A percentile compares a stretch with the other conserved stretches of the same genome.
Conservation (phyloP, 306 rosid genomes). For the Quercus dentata region DNA sequence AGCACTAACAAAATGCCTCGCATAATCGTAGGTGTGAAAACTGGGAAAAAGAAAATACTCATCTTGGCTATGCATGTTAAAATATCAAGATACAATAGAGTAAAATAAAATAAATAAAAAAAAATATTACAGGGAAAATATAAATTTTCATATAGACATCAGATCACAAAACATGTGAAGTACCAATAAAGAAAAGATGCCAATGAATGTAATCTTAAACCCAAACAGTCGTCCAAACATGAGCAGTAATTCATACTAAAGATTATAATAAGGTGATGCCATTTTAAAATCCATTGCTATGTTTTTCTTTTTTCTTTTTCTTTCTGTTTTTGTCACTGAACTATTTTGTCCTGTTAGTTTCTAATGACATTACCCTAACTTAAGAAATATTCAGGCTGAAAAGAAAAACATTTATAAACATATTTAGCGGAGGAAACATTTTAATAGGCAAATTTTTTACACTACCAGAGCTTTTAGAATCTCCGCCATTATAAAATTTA, state of each 20-base stretch:
- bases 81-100: not conserved
- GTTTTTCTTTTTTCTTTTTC: not conserved
- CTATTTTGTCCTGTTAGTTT: not conserved
- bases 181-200: not conserved
- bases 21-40: slow-evolving; percentile 91
- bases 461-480: not conserved
- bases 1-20: slow-evolving; percentile 92
- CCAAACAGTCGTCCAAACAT: not conserved
- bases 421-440: not conserved
- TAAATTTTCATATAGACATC: not conserved
- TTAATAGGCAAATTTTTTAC: not conserved
- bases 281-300: not conserved
- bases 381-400: not conserved
- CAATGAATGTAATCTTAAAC: not conserved
- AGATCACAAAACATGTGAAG: not conserved
- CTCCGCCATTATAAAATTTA: not conserved
- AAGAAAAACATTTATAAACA: not conserved
- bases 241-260: not conserved
- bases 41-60: slow-evolving; percentile 28
- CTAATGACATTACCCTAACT: not conserved
- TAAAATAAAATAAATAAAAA: not conserved
- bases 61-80: not conserved
- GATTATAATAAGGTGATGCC: not conserved
- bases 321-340: not conserved
- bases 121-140: not conserved